Conservation (phyloP, 2,329 filamentous ascomycete genomes). For the Epichloe scottii region DNA sequence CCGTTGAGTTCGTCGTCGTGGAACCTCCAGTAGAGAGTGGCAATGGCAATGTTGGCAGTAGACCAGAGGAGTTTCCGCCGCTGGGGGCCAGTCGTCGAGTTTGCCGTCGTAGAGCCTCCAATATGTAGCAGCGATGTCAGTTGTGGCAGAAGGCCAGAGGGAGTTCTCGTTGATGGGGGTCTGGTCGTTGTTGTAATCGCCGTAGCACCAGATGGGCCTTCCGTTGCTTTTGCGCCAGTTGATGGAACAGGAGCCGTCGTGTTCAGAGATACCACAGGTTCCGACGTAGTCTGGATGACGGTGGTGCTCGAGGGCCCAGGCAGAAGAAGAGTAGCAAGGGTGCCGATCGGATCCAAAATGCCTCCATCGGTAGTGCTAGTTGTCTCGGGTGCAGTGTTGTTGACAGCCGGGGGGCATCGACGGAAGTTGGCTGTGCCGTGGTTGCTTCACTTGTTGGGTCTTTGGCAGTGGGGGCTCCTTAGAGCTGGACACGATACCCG, state of each 20-base stretch:
- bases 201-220: not conserved
- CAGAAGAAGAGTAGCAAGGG: conserved; percentile 11
- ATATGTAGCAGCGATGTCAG: not conserved
- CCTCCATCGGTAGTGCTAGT: conserved; percentile 2
- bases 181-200: not conserved
- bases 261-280: conserved; percentile 1
- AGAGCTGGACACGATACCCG: conserved; percentile 12
- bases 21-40: not conserved
- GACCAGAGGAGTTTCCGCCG: not conserved
- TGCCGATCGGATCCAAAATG: conserved; percentile 14
- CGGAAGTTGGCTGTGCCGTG: not conserved
- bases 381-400: conserved; percentile 1
- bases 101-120: not conserved
- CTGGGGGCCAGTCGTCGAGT: not conserved
- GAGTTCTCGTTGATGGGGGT: not conserved
- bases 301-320: conserved; percentile 7
- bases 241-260: not conserved
- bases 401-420: not conserved
- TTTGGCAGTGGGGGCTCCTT: not conserved
- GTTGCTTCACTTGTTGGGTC: not conserved
- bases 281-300: not conserved
- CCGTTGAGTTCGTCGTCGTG: not conserved
- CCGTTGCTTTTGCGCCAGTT: not conserved
- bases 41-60: not conserved
- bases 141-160: not conserved